Evolutionary conservation across 1,139 yeast species (phyloP), one percentile per base, ranked within the genome.

Genomic region (Tardiomyces blankii): DNA sequence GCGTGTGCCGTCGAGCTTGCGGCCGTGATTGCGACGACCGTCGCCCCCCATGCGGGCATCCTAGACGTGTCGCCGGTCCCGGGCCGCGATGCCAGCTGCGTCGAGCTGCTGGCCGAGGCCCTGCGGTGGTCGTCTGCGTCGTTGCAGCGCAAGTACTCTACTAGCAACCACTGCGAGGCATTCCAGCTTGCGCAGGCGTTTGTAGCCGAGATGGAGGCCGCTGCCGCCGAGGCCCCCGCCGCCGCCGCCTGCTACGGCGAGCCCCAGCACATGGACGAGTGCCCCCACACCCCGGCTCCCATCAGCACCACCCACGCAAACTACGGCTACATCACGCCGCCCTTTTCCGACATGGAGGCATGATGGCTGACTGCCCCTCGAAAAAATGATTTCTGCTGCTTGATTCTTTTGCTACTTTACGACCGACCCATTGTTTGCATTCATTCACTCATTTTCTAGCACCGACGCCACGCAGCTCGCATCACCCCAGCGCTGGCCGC

Each of bases 1-100:
- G 65, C 77, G 14, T 70, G 91, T 1, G 81, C 89, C 18, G 77
- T 80, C 55, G 61, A 81, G 44, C 63, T 88, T 53, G 86, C 95
- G n/a, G 76, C 84, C 51, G 75, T 82, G 42, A 77, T 86, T 56
- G 73, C 60, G 42, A 67, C 64, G 48, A 63, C 48, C 49, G 58
- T 57, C 25, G 56, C 21, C 8, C 44, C 16, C 30, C 21, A 4
- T 14, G 19, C 30, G 5, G 18, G 18, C 18, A 9, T 13, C 16
- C 16, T 9, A 5, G 9, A 13, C 5, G 5, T 14, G 16, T 13
- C 35, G n/a, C 5, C 33, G 11, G 16, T 42, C n/a, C 39, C 47
- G 14, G 40, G 35, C 18, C 52, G 46, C 27, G 61, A 58, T 43
- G 48, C 55, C 40, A 59, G 59, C 46, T 58, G 64, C 47, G 49